Evolutionary conservation across 169 alveolate genomes (phyloP), one percentile per base, ranked within the genome.

Genomic region (Amoebophrya sp.): DNA sequence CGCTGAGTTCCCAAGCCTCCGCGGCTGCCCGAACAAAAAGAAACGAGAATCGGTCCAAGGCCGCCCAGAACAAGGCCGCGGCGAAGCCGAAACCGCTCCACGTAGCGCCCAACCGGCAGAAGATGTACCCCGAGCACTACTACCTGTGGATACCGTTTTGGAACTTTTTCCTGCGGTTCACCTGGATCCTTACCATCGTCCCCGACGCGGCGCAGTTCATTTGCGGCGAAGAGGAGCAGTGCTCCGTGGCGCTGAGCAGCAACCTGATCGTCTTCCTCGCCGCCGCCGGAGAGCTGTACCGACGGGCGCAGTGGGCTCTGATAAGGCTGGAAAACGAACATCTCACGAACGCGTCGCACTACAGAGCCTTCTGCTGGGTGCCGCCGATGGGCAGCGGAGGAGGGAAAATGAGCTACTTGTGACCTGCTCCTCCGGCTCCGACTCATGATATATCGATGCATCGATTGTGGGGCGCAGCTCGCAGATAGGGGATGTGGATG

Each of bases 301-400:
- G 78, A 2, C 78, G 78, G 10, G 38, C 69, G 34, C 93, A 95
- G 97, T 95, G 97, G 97, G 95, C 92, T 23, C 91, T 96, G 20
- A 91, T 95, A 69, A 94, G 97, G 0, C 94, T 95, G 89, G 97
- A 95, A 92, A 95, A 95, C 89, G 97, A 95, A 88, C 97, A 95
- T 92, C 92, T 95, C 92, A 95, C 94, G 91, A 96, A 96, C 93
- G 95, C 97, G 23, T 95, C 96, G 39, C 93, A 92, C 88, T 96
- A 93, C 93, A 92, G 97, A 69, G 94, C 97, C 43, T 94, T 95
- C 50, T 92, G 95, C 88, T 96, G 97, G 97, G 96, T 96, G 34
- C 78, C 78, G 7, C 78, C 78, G 23, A 13, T n/a, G n/a, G n/a
- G n/a, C n/a, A n/a, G n/a, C n/a, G n/a, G n/a, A n/a, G n/a, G n/a